These are phyloP conservation scores for Lagenaria siceraria DNA, from an alignment of 306 rosid species.

Conservation along the genomic window DNA sequence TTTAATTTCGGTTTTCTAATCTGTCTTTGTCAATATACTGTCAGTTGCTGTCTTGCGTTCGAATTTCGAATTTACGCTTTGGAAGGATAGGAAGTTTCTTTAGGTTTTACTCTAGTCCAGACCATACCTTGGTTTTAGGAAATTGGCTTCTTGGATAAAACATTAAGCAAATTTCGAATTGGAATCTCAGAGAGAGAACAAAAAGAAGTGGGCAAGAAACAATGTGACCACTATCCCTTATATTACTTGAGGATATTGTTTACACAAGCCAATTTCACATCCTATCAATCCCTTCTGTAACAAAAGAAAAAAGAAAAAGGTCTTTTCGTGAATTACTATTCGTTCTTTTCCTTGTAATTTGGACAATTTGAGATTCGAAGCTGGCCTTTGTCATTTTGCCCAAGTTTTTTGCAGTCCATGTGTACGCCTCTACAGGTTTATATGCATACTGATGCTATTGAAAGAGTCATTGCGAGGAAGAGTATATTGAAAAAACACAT, in stretches of 20 bases:
- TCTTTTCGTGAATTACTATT: background rate
- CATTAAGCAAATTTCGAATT: background rate
- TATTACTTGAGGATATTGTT: background rate
- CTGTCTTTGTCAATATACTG: constrained; percentile 19
- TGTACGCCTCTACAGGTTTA: background rate
- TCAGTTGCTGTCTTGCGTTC: constrained; percentile 14
- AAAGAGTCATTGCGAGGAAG: background rate
- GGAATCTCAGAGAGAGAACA: background rate
- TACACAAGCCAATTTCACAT: background rate
- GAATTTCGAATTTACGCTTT: constrained; percentile 7
- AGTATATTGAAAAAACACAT: background rate
- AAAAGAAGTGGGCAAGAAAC: background rate
- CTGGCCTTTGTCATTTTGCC: background rate
- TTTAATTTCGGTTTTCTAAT: constrained; percentile 12
- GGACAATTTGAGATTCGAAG: background rate
- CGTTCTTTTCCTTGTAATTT: background rate
- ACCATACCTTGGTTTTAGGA: background rate
- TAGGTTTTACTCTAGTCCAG: background rate
- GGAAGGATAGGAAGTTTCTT: background rate
- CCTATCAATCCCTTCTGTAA: background rate
- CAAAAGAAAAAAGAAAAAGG: background rate
- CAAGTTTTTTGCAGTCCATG: background rate
- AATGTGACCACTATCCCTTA: background rate
- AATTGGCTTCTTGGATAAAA: background rate
- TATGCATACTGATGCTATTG: background rate